Evolutionary conservation across 2,329 filamentous ascomycete genomes (phyloP).

Genomic region (Pseudogymnoascus sp.): DNA sequence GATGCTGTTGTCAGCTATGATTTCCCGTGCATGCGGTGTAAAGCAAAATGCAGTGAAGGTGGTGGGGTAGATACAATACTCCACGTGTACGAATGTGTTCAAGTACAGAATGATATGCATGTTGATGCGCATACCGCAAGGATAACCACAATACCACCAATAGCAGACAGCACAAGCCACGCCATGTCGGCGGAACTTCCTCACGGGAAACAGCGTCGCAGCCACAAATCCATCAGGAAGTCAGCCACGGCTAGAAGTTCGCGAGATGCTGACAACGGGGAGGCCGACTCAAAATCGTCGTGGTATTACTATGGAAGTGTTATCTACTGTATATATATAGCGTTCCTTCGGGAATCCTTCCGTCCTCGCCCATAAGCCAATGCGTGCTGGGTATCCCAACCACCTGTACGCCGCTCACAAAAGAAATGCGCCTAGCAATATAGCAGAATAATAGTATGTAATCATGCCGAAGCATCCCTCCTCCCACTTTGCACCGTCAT

Average conservation of each 20-base stretch:
- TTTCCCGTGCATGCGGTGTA: neutral
- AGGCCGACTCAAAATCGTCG: constrained; percentile 1
- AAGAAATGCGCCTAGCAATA: neutral
- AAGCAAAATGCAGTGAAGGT: neutral
- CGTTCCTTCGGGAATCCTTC: neutral
- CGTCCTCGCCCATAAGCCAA: neutral
- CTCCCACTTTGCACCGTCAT: neutral
- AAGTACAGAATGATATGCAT: neutral
- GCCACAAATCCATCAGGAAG: neutral
- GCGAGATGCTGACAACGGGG: neutral
- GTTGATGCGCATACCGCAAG: neutral
- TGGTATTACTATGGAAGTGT: neutral
- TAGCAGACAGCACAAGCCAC: neutral
- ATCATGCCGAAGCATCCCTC: neutral
- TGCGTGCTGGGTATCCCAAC: constrained; percentile 5
- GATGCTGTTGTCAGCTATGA: neutral
- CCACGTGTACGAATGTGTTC: neutral
- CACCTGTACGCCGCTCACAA: neutral
- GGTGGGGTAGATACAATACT: neutral
- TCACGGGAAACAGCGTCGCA: neutral
- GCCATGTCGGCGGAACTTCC: constrained; percentile 4
- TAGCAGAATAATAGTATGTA: constrained; percentile 1
- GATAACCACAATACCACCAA: constrained; percentile 2
- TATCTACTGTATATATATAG: constrained; percentile 7
- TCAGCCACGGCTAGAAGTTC: neutral